Base-by-base conservation (phyloP, 352 stramenopile species). In the Pythium plurisporium region DNA sequence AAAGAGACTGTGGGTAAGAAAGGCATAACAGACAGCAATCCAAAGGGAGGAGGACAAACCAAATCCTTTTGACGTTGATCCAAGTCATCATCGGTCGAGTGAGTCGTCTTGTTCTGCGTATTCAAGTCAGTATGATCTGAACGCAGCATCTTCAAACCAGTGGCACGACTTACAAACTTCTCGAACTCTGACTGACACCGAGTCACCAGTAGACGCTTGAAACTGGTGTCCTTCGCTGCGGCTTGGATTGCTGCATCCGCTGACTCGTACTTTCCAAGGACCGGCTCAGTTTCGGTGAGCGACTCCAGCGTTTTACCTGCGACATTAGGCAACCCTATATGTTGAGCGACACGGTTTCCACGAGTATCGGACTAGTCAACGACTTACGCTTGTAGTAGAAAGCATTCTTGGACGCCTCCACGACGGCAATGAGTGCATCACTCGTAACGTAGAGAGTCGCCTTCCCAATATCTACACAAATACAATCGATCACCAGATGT, bases 181-280 rank as follows among this genome's bases (percentile, higher is more conserved):
- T 95, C 83, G 49, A 95, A 95, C 60, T 92, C 82, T 33, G 70
- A 38, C 57, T 95, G 86, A 65, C 83, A 95, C 14, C 79, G 74
- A 9, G 73, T 82, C 10, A 95, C 78, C 9, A 95, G 68, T 25
- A 95, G 65, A 7, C 75, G 68, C 54, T 86, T 90, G 64, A 95
- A 95, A 48, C 57, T 89, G 3, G 73, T 79, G 40, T 77, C 65
- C 20, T 70, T 74, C 23, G 59, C 26, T 15, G 65, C 83, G 11
- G 65, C 70, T 46, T 88, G 64, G 11, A 73, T 64, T 17, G 86
- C 82, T 44, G 65, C 42, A 4, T 46, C 46, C 59, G 69, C 64
- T 36, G 83, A 87, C 34, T 71, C 38, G 33, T 85, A 94, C 2
- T 71, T 68, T 17, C 86, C 86, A 5, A 86, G 58, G 20, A 92